Conservation (phyloP, 352 stramenopile species). For the Phytophthora pseudosyringae region DNA sequence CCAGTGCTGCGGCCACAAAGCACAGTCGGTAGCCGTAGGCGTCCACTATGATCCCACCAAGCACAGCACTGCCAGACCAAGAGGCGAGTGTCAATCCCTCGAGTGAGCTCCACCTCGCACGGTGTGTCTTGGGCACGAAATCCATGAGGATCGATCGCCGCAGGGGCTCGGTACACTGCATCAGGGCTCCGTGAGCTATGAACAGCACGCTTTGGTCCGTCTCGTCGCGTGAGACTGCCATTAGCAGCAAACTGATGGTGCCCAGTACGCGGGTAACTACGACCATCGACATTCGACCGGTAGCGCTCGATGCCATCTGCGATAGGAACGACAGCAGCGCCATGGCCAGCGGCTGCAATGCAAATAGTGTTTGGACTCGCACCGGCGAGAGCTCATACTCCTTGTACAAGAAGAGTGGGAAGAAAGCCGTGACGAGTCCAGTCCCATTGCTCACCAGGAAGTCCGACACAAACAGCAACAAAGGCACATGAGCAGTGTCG, state of each 20-base stretch:
- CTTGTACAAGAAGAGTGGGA: conserved; percentile 71
- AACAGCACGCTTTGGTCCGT: conserved; percentile 56
- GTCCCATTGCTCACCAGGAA: conserved; percentile 75
- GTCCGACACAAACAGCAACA: conserved; percentile 66
- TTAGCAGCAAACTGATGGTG: conserved; percentile 51
- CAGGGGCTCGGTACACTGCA: conserved; percentile 68
- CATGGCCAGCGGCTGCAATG: conserved; percentile 57
- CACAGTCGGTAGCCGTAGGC: conserved; percentile 68
- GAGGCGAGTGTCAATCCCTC: conserved; percentile 69
- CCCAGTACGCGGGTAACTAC: conserved; percentile 48
- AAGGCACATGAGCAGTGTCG: conserved; percentile 55
- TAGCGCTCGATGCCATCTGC: conserved; percentile 44
- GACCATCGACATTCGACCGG: conserved; percentile 65
- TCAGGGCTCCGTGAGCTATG: conserved; percentile 55
- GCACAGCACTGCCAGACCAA: conserved; percentile 68
- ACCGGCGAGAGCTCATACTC: conserved; percentile 65
- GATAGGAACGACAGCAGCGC: conserved; percentile 49
- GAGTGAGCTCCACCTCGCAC: conserved; percentile 75
- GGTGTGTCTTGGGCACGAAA: conserved; percentile 64
- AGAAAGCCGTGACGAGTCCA: conserved; percentile 63
- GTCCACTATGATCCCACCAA: conserved; percentile 69
- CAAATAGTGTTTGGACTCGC: conserved; percentile 61
- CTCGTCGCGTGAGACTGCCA: conserved; percentile 44
- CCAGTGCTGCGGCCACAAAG: conserved; percentile 56
- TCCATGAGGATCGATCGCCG: conserved; percentile 80